phyloP scores from a whole-genome alignment of 257 asterid genomes.

The Ilex aquifolium region DNA sequence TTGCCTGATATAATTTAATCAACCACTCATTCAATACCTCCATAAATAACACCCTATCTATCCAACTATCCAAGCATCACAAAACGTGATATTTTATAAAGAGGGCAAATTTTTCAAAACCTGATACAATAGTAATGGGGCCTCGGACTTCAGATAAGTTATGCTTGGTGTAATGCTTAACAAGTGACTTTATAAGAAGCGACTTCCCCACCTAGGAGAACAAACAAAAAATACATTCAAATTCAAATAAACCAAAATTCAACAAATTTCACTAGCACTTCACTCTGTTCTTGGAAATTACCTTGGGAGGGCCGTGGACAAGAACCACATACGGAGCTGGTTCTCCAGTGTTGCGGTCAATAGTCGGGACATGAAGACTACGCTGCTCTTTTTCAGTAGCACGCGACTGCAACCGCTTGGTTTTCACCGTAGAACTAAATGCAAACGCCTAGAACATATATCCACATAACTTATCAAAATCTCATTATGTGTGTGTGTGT shows the following conservation, averaged over 20 bases:
- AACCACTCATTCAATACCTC: slow-evolving; percentile 6
- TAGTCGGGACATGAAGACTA: slow-evolving; percentile 74
- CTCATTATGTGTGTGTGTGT: too few species aligned
- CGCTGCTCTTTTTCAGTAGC: slow-evolving; percentile 91
- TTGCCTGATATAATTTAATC: slow-evolving; percentile 47
- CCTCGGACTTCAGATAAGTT: slow-evolving; percentile 89
- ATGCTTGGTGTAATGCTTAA: slow-evolving; percentile 88
- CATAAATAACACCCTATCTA: too few species aligned
- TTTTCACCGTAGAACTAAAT: slow-evolving; percentile 68
- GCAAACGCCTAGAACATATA: slow-evolving; percentile 62
- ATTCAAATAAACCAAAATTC: neutral
- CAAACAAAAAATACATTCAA: neutral
- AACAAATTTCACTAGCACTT: too few species aligned
- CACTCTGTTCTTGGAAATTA: slow-evolving; percentile 3
- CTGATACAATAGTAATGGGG: slow-evolving; percentile 90
- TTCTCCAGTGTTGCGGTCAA: slow-evolving; percentile 73
- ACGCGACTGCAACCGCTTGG: slow-evolving; percentile 67
- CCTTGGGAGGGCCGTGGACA: slow-evolving; percentile 97
- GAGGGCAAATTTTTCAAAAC: slow-evolving; percentile 23
- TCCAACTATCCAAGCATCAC: neutral
- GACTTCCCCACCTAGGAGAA: slow-evolving; percentile 62
- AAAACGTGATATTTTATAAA: too few species aligned
- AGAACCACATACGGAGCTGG: slow-evolving; percentile 92
- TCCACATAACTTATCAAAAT: too few species aligned
- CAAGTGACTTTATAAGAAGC: slow-evolving; percentile 69